phyloP scores from a whole-genome alignment of 305 asterid species.

The Salvia sclarea region DNA sequence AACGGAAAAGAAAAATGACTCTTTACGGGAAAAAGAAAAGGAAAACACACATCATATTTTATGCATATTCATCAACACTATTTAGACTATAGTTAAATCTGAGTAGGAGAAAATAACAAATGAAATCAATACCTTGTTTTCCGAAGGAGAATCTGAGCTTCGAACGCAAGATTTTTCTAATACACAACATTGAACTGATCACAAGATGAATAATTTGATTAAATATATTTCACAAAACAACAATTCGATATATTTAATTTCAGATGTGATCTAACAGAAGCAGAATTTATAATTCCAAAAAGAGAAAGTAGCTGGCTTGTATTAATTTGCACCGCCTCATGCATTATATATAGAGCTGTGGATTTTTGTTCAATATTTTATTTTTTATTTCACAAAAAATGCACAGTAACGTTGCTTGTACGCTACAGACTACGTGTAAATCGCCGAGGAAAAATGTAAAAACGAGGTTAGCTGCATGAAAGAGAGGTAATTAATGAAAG shows the following conservation, averaged over 20 bases:
- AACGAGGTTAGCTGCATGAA: slow-evolving; percentile 31
- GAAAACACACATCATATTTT: not conserved
- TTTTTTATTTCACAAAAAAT: not conserved
- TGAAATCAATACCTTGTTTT: slow-evolving; percentile 40
- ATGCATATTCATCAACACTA: not conserved
- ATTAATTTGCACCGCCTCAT: slow-evolving; percentile 28
- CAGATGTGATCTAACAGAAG: not conserved
- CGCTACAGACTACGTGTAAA: slow-evolving; percentile 31
- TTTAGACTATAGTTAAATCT: too few relatives aligned
- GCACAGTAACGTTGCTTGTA: slow-evolving; percentile 34
- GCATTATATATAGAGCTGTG: not conserved
- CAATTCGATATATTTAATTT: slow-evolving; percentile 17
- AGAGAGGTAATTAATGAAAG: slow-evolving; percentile 31
- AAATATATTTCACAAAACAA: not conserved
- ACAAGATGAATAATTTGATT: not conserved
- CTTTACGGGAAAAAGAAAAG: too few relatives aligned
- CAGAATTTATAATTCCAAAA: slow-evolving; percentile 2
- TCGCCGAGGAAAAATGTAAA: slow-evolving; percentile 14
- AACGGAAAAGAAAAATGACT: not conserved
- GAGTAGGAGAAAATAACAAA: not conserved
- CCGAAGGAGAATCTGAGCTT: slow-evolving; percentile 27
- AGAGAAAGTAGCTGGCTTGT: slow-evolving; percentile 29
- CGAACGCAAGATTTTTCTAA: slow-evolving; percentile 31
- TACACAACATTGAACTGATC: slow-evolving; percentile 24
- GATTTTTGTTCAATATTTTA: not conserved